Percentiles rank a stretch among this genome's conserved stretches.
Conservation (phyloP, 2,329 filamentous ascomycete genomes). For the Coleophoma crateriformis region DNA sequence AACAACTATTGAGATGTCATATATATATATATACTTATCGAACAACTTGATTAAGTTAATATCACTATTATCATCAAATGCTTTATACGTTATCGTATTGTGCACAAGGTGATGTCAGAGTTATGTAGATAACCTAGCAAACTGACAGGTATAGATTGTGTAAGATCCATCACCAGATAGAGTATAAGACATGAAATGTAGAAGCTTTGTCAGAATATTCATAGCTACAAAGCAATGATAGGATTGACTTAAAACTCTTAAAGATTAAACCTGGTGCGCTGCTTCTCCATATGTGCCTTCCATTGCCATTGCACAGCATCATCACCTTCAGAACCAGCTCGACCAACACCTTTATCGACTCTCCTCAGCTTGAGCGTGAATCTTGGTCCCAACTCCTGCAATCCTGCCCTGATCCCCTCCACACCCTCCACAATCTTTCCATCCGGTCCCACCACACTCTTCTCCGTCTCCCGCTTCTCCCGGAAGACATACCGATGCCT, state of each 20-base stretch:
- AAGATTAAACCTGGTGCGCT: constrained; percentile 87
- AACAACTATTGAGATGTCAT: too few relatives aligned
- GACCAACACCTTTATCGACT: constrained; percentile 81
- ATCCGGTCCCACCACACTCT: constrained; percentile 75
- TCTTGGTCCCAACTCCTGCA: constrained; percentile 85
- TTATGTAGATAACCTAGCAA: too few relatives aligned
- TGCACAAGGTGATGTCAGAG: too few relatives aligned
- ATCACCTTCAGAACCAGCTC: constrained; percentile 53
- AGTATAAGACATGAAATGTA: too few relatives aligned
- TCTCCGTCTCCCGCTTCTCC: constrained; percentile 81
- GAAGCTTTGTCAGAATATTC: too few relatives aligned
- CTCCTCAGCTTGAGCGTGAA: constrained; percentile 84
- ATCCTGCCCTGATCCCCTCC: constrained; percentile 76
- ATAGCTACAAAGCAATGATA: too few relatives aligned
- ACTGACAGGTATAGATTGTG: too few relatives aligned
- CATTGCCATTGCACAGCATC: constrained; percentile 72
- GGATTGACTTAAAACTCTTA: constrained; percentile 35
- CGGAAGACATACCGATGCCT: constrained; percentile 90
- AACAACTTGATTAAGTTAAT: too few relatives aligned
- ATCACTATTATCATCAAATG: too few relatives aligned
- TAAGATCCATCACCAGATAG: too few relatives aligned
- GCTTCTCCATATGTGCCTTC: constrained; percentile 93
- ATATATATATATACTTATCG: too few relatives aligned
- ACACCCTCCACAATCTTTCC: constrained; percentile 80
- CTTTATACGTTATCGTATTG: too few relatives aligned